Evolutionary conservation across 2,329 filamentous ascomycete species (phyloP).

Genomic region (Beauveria sp.): DNA sequence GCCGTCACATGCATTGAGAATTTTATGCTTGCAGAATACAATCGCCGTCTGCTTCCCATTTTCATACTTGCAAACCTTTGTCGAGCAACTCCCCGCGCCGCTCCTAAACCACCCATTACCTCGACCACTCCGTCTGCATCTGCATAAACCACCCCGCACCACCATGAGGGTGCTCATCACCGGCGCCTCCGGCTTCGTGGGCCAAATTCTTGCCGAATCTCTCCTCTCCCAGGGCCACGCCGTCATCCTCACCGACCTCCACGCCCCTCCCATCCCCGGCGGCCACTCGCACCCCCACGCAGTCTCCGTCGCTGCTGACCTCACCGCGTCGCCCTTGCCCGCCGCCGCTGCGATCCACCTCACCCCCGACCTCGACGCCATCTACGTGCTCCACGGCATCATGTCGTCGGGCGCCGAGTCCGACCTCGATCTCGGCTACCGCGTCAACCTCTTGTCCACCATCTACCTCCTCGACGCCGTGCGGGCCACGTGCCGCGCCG

Average conservation of each 20-base stretch:
- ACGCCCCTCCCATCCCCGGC: conserved; percentile 39
- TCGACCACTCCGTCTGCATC: too few species aligned
- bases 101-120: too few species aligned
- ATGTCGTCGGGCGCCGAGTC: conserved; percentile 55
- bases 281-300: conserved; percentile 16
- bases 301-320: conserved; percentile 13
- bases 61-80: neutral
- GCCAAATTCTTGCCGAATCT: conserved; percentile 48
- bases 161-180: conserved; percentile 44
- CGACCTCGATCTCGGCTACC: conserved; percentile 45
- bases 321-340: conserved; percentile 2
- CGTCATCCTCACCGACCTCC: conserved; percentile 48
- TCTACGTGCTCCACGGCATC: conserved; percentile 55
- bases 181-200: conserved; percentile 54
- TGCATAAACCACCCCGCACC: neutral
- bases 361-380: conserved; percentile 30
- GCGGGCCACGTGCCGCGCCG: conserved; percentile 30
- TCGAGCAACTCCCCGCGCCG: too few species aligned
- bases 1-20: too few species aligned
- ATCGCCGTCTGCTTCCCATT: too few species aligned
- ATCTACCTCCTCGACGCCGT: conserved; percentile 44
- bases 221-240: conserved; percentile 36
- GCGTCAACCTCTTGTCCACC: conserved; percentile 50
- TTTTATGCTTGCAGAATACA: too few species aligned
- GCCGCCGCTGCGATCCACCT: neutral